These are phyloP conservation scores for Russula abietina DNA, from an alignment of 768 basidiomycete genomes.

Conservation along the genomic window DNA sequence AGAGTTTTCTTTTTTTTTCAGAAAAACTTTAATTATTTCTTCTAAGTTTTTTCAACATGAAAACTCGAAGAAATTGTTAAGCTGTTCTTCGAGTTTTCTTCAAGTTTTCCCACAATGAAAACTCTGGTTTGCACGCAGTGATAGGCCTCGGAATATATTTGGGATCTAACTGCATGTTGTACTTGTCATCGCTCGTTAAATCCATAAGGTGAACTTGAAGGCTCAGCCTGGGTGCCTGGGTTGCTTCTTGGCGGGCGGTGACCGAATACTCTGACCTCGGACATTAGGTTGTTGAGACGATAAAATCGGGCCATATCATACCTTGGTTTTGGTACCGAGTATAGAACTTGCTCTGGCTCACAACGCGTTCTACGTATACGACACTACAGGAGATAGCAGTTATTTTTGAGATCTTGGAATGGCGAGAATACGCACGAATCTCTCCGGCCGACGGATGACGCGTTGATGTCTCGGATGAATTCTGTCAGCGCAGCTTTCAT, in stretches of 20 bases:
- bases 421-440: conserved; percentile 9
- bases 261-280: conserved; percentile 10
- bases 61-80: too few relatives aligned
- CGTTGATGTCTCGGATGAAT: conserved; percentile 16
- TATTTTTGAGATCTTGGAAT: background rate
- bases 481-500: background rate
- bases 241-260: conserved; percentile 1
- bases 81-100: too few relatives aligned
- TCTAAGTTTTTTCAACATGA: too few relatives aligned
- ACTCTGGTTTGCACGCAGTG: too few relatives aligned
- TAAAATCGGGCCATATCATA: background rate
- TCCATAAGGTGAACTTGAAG: conserved; percentile 2
- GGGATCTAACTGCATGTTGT: conserved; percentile 17
- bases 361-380: background rate
- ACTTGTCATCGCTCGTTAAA: conserved; percentile 10
- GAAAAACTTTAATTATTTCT: too few relatives aligned
- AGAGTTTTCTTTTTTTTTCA: too few relatives aligned
- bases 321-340: conserved; percentile 3
- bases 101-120: too few relatives aligned
- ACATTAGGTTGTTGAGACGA: background rate
- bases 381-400: background rate
- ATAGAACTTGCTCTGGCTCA: background rate
- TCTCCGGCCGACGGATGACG: background rate
- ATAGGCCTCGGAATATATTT: conserved; percentile 12
- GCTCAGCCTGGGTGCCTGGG: conserved; percentile 4